phyloP scores from a whole-genome alignment of 2,329 filamentous ascomycete genomes.

The Westerdykella ornata region DNA sequence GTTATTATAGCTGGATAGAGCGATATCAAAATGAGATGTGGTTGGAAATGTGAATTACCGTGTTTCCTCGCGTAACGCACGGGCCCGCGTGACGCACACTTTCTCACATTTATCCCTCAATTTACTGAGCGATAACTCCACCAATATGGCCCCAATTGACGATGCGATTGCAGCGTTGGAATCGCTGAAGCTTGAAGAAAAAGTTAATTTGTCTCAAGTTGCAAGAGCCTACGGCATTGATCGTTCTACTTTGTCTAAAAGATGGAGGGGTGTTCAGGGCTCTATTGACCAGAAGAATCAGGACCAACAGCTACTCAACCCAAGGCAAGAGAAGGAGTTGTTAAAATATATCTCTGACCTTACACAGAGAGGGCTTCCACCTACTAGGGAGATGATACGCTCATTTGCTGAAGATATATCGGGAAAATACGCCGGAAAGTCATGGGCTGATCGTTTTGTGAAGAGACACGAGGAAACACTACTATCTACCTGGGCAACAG shows the following conservation, averaged over 20 bases:
- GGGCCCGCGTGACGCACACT: too few relatives aligned
- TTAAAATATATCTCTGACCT: constrained; percentile 14
- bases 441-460: constrained; percentile 14
- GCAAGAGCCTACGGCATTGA: constrained; percentile 5
- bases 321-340: constrained; percentile 10
- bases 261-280: background rate
- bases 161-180: constrained; percentile 5
- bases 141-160: constrained; percentile 6
- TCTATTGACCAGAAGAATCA: background rate
- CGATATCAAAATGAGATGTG: too few relatives aligned
- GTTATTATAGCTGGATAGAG: too few relatives aligned
- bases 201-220: background rate
- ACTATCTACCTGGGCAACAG: constrained; percentile 9
- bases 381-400: too few relatives aligned
- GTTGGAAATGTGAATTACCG: too few relatives aligned
- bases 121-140: constrained; percentile 5
- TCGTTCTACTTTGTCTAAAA: constrained; percentile 1
- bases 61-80: too few relatives aligned
- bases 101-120: too few relatives aligned
- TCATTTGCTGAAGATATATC: constrained; percentile 12
- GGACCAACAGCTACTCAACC: constrained; percentile 2
- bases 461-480: constrained; percentile 6
- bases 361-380: constrained; percentile 7
- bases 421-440: constrained; percentile 4
- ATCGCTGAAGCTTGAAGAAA: constrained; percentile 3